Base-by-base conservation (phyloP, 2,329 filamentous ascomycete genomes). In the Tolypocladium endophyticum region DNA sequence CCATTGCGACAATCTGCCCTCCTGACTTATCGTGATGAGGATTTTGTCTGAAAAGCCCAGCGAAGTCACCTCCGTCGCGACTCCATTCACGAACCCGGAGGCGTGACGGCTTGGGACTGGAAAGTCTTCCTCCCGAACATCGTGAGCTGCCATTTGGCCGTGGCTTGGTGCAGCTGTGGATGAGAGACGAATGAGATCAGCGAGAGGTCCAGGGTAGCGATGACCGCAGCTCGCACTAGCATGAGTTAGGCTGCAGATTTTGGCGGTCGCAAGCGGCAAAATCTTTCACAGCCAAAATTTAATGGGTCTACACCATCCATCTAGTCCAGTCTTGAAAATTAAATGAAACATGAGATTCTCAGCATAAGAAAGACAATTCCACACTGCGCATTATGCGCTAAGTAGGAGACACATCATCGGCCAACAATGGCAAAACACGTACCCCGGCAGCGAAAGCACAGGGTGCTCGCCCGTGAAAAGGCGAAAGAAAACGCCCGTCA, bases 1-100 rank as follows among this genome's bases (percentile, higher is more conserved):
- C 94, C 94, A 99, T 80, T 97, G 94, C 25, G 90, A 89, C 55
- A 97, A 76, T 61, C 87, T 84, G 8, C 92, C 93, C 62, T 87
- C 84, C 75, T 97, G 94, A 0, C 89, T 90, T 61, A 97, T 82
- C 1, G 92, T 97, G 63, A 99, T 78, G 67, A 99, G 76, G 67
- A 99, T 91, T 74, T 91, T 96, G 81, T 97, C 94, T 11, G 87
- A 81, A 74, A 97, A 97, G 67, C 81, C 84, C 58, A 92, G 79
- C 14, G 81, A 81, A 45, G 85, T 86, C 39, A 90, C 87, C 64
- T 91, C 85, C 1, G 94, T 97, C 41, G 80, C 73, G 28, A 87
- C 73, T 36, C 85, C 86, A 63, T 87, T 84, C 62, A 97, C 84
- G 3, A 78, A 70, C 3, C 87, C 87, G 1, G 79, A 78, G 18